These are phyloP conservation scores for Phytophthora uliginosa DNA, from an alignment of 352 stramenopile genomes.

Conservation along the genomic window DNA sequence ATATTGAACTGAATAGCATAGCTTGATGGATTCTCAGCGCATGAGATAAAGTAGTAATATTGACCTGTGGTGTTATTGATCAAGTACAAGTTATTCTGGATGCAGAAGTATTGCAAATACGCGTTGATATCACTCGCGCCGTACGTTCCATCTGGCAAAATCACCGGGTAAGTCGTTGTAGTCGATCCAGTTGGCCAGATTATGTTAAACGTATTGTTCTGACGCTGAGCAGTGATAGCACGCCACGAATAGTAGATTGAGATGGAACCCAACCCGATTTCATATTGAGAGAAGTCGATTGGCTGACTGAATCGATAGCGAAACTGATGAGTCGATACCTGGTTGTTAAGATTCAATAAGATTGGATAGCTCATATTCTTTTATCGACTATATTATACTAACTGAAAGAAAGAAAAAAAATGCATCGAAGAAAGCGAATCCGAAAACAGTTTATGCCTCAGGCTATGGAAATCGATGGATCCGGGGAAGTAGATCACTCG, in stretches of 20 bases:
- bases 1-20: not conserved
- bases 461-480: constrained; percentile 8
- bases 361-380: not conserved
- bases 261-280: not conserved
- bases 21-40: not conserved
- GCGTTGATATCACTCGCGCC: not conserved
- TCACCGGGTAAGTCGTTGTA: not conserved
- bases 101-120: not conserved
- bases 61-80: not conserved
- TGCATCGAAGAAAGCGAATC: constrained; percentile 3
- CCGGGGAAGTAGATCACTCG: constrained; percentile 1
- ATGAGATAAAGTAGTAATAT: not conserved
- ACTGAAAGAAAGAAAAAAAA: not conserved
- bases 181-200: not conserved
- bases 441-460: constrained; percentile 9
- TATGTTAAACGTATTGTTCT: not conserved
- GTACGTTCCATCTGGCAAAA: not conserved
- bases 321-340: not conserved
- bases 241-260: not conserved
- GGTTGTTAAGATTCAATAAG: not conserved
- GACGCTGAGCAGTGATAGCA: not conserved
- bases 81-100: not conserved
- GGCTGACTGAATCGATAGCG: not conserved
- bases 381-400: not conserved
- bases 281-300: not conserved